Conservation (phyloP, 495 filamentous ascomycete genomes). For the Hypomontagnella submonticulosa region DNA sequence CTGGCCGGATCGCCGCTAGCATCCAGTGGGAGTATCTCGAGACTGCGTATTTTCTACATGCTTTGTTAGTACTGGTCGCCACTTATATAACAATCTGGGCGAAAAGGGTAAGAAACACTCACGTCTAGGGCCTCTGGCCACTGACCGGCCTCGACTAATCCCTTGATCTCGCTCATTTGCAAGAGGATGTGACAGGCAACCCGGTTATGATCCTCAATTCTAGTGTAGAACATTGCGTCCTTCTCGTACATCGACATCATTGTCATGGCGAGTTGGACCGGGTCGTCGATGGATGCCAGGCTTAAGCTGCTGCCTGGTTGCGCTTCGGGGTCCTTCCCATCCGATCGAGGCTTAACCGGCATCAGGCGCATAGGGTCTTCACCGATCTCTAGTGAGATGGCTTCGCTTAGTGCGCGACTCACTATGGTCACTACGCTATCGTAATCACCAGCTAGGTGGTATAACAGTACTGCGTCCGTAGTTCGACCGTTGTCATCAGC, state of each 20-base stretch:
- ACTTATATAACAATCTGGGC: neutral
- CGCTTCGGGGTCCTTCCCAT: conserved; percentile 45
- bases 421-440: conserved; percentile 89
- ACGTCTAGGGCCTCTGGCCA: conserved; percentile 88
- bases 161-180: conserved; percentile 80
- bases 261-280: conserved; percentile 76
- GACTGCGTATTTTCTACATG: conserved; percentile 72
- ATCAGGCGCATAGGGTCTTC: conserved; percentile 77
- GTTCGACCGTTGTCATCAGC: conserved; percentile 94
- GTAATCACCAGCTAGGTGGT: conserved; percentile 94
- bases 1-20: conserved; percentile 73
- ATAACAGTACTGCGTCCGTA: conserved; percentile 92
- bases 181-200: conserved; percentile 78
- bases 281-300: conserved; percentile 87
- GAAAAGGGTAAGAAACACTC: conserved; percentile 55
- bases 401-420: conserved; percentile 89
- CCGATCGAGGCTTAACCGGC: conserved; percentile 75
- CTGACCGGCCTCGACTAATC: conserved; percentile 70
- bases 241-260: conserved; percentile 84
- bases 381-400: conserved; percentile 82
- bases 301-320: conserved; percentile 72
- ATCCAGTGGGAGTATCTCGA: conserved; percentile 82
- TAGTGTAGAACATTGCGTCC: conserved; percentile 76
- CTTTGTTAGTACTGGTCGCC: conserved; percentile 35
- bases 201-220: conserved; percentile 73